Base-by-base conservation (phyloP, 225 moss, liverwort and hornwort genomes). In the Physcomitrellopsis africana region DNA sequence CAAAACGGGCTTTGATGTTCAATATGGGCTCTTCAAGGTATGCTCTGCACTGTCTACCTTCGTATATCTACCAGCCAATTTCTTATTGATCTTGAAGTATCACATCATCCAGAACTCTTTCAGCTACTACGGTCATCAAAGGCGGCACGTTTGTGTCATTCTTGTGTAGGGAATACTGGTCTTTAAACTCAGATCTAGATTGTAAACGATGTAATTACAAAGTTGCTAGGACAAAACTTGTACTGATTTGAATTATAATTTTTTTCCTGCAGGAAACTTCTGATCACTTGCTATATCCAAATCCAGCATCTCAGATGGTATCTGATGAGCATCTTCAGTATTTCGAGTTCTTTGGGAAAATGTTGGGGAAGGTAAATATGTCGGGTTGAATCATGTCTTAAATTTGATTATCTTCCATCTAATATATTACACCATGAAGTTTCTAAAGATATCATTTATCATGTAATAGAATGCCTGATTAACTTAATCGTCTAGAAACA, bases 1-100 rank as follows among this genome's bases (percentile, higher is more conserved):
- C 16, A 99, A 95, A 85, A 90, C 88, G 73, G 99, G 93, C 59
- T 99, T 99, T 75, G 95, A 95, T 87, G 85, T 99, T 72, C 99
- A 99, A 74, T 95, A 93, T 86, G 99, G 99, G 14, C 81, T 95
- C 59, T 99, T 99, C 76, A 99, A 99, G 95, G 96, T 96, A 81
- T 16, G 17, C 7, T 44, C 41, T 74, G 32, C 43, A 48, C 43
- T 70, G 18, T 32, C 57, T 76, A 43, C 60, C 27, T 73, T 20
- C 14, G 53, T 65, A 24, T 49, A 69, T 26, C 51, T 42, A 58
- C 29, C 43, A 49, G 17, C 67, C 23, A 24, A n/a, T 57, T 13
- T 53, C 5, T 24, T 64, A 53, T 64, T 51, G 8, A 47, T 27
- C 22, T 69, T 72, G 26, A 37, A 55, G 11, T 67, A 22, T 68